These are phyloP conservation scores for Discostella stelligeroides DNA, from an alignment of 108 stramenopile genomes.

Conservation along the genomic window DNA sequence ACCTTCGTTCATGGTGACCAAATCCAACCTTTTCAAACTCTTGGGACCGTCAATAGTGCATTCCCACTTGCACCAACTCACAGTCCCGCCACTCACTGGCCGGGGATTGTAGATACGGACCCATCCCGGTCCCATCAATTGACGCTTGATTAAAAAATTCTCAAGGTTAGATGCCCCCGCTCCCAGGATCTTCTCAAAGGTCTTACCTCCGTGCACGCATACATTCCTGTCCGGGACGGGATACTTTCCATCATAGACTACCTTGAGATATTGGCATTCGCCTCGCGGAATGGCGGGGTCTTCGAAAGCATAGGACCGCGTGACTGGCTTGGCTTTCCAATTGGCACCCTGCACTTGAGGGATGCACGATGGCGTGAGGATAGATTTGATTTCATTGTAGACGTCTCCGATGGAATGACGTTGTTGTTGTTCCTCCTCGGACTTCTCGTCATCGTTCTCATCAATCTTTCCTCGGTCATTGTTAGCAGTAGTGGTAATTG, in stretches of 20 bases:
- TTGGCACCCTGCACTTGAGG: slow-evolving; percentile 71
- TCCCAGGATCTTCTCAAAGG: slow-evolving; percentile 90
- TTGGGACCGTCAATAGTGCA: slow-evolving; percentile 81
- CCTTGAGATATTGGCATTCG: slow-evolving; percentile 95
- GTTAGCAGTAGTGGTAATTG: slow-evolving; percentile 6
- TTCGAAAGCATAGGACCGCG: slow-evolving; percentile 95
- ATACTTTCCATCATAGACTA: slow-evolving; percentile 92
- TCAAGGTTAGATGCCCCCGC: slow-evolving; percentile 85
- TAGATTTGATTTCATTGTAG: slow-evolving; percentile 75
- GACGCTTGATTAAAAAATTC: slow-evolving; percentile 94
- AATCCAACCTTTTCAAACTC: slow-evolving; percentile 63
- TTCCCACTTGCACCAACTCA: slow-evolving; percentile 94
- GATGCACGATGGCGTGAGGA: slow-evolving; percentile 79
- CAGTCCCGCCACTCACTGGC: slow-evolving; percentile 6
- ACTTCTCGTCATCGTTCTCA: slow-evolving; percentile 26
- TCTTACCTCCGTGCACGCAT: slow-evolving; percentile 78
- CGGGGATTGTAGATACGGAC: slow-evolving; percentile 81
- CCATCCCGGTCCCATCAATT: slow-evolving; percentile 99
- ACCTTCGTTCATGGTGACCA: slow-evolving; percentile 24
- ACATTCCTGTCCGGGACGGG: slow-evolving; percentile 66
- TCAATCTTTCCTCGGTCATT: not conserved
- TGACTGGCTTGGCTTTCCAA: slow-evolving; percentile 89
- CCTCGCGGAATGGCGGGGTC: slow-evolving; percentile 90
- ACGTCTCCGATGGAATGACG: slow-evolving; percentile 74
- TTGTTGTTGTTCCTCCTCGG: slow-evolving; percentile 29